Conservation (phyloP, 2,329 filamentous ascomycete genomes). For the Colletotrichum trifolii region DNA sequence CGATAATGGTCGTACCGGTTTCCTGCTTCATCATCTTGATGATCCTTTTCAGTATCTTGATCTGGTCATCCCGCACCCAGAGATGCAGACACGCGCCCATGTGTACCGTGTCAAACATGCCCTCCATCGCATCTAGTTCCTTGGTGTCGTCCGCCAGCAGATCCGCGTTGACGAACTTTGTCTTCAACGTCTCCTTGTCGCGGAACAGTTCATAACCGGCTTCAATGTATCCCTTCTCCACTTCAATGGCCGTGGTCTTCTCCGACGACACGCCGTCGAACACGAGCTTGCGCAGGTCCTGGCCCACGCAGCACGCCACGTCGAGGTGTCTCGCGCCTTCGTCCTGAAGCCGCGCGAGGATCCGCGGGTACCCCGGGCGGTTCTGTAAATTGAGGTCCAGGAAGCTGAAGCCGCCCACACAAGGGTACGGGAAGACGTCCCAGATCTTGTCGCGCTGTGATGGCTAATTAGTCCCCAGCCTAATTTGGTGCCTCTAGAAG, state of each 20-base stretch:
- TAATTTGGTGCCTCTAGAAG: no score
- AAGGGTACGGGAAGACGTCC: constrained; percentile 37
- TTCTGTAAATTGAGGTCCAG: constrained; percentile 32
- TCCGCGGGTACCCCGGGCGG: constrained; percentile 21
- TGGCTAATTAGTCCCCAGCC: no score
- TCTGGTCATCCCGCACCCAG: constrained; percentile 39
- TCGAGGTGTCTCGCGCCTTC: constrained; percentile 40
- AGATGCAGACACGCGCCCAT: constrained; percentile 42
- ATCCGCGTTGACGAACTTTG: constrained; percentile 39
- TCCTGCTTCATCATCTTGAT: constrained; percentile 23
- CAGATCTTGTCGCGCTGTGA: constrained; percentile 31
- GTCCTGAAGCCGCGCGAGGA: constrained; percentile 37
- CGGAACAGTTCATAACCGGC: constrained; percentile 43
- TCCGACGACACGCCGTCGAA: constrained; percentile 40
- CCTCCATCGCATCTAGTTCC: constrained; percentile 33
- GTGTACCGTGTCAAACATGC: constrained; percentile 40
- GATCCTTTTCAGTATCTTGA: constrained; percentile 23
- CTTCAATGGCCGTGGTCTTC: constrained; percentile 40
- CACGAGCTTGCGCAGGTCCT: constrained; percentile 43
- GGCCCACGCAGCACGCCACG: constrained; percentile 45
- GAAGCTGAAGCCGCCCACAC: constrained; percentile 36
- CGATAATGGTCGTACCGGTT: constrained; percentile 33
- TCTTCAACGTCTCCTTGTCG: constrained; percentile 39
- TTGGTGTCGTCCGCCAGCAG: constrained; percentile 38
- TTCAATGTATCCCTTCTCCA: constrained; percentile 38